Evolutionary conservation across 768 basidiomycete species (phyloP), one percentile per base, ranked within the genome.

Genomic region (Mycena capillaripes): DNA sequence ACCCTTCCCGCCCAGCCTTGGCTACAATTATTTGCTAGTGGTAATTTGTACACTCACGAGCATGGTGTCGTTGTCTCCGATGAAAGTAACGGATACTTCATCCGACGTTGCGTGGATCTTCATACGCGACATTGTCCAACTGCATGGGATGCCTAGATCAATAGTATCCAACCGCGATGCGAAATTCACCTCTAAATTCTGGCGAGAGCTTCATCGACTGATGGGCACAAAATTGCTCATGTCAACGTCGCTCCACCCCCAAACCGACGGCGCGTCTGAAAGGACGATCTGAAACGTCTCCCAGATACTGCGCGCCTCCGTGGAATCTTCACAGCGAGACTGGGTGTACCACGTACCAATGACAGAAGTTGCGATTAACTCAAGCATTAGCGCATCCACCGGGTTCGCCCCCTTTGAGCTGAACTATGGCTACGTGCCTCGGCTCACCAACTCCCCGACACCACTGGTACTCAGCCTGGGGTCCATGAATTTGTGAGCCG

Each of bases 401-500:
- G 34, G 34, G 12, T 36, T 36, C 34, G 34, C 34, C 6, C 34
- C 34, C 7, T 36, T 36, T 36, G 34, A 36, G 12, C 34, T 36
- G 7, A 36, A 36, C 34, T 36, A 36, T 12, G 12, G 34, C 7
- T 36, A 36, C 34, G 34, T 36, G 6, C 34, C 34, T 6, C 34
- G 34, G 34, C 34, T 36, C 34, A 36, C 34, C 34, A 6, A 36
- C 12, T 36, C 6, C 34, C 34, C 7, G 34, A 36, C 34, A 36
- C 34, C 12, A 12, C 34, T 6, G 74, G 3, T 34, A 14, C 11
- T 46, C 69, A 58, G 66, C 69, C 17, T 73, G 72, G 30, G 82
- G 82, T 0, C 76, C 83, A 0, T 29, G 66, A 21, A 52, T 84
- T 83, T 58, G 78, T 78, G 0, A 52, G 76, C 23, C 42, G 73